Evolutionary conservation across 805 yeast species (phyloP).

Genomic region (Candida odintsovae): DNA sequence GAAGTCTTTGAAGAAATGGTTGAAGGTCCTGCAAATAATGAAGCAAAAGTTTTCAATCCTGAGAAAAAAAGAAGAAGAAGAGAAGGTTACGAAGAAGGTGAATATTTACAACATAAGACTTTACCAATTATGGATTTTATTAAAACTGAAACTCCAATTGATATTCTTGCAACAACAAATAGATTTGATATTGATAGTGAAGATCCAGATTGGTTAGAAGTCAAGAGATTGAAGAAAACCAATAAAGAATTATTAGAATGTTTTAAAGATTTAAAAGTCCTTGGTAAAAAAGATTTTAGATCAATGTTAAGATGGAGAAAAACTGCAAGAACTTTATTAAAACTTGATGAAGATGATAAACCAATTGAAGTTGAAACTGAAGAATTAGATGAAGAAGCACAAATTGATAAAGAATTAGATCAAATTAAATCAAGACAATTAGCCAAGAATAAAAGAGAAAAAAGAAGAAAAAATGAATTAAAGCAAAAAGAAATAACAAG

Average conservation of each 20-base stretch:
- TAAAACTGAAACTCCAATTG: constrained; percentile 76
- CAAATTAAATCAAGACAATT: constrained; percentile 67
- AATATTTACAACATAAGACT: constrained; percentile 63
- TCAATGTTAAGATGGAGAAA: constrained; percentile 81
- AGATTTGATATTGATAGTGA: constrained; percentile 52
- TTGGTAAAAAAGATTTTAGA: constrained; percentile 93
- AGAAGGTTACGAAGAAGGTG: constrained; percentile 97
- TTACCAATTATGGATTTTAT: constrained; percentile 77
- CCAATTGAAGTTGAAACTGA: constrained; percentile 48
- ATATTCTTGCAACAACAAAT: constrained; percentile 67
- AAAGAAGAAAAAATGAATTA: constrained; percentile 71
- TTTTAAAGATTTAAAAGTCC: constrained; percentile 84
- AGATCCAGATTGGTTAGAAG: constrained; percentile 66
- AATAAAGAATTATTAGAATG: constrained; percentile 77
- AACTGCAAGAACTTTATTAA: constrained; percentile 73
- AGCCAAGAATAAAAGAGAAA: constrained; percentile 69
- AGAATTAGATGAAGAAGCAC: constrained; percentile 79
- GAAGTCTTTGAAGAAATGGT: constrained; percentile 92
- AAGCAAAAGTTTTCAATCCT: constrained; percentile 91
- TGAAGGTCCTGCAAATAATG: constrained; percentile 69
- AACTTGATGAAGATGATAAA: constrained; percentile 51
- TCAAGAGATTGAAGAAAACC: constrained; percentile 70
- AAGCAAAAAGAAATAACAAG: constrained; percentile 85
- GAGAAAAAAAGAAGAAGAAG: constrained; percentile 86
- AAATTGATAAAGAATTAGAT: constrained; percentile 78